Percentiles rank a stretch among this genome's conserved stretches.
Evolutionary conservation across 176 grass and related monocot species (phyloP).

Genomic region (Aegilops bicornis): DNA sequence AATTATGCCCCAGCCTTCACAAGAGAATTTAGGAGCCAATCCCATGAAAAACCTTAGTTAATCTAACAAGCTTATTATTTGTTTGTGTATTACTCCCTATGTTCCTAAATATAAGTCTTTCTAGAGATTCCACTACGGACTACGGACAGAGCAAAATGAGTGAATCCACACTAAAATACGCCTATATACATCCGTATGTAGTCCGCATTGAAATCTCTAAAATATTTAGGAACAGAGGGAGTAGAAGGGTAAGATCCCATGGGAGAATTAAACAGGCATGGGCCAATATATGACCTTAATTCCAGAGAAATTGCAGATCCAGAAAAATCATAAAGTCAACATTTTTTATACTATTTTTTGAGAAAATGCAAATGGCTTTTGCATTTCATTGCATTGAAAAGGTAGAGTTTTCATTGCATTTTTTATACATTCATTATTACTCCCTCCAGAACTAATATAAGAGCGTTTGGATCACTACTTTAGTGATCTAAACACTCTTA

Average conservation of each 20-base stretch:
- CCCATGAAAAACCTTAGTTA: not conserved
- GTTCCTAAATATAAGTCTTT: too few relatives aligned
- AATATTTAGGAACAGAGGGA: too few relatives aligned
- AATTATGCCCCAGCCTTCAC: not conserved
- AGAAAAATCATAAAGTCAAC: not conserved
- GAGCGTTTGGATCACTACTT: too few relatives aligned
- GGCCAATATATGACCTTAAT: not conserved
- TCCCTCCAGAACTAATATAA: too few relatives aligned
- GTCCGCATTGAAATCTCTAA: too few relatives aligned
- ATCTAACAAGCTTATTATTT: slow-evolving; percentile 13
- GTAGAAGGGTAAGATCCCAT: not conserved
- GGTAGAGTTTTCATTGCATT: not conserved
- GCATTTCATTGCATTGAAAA: too few relatives aligned
- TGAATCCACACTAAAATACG: too few relatives aligned
- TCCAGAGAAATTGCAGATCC: not conserved
- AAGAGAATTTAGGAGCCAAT: not conserved
- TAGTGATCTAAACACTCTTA: too few relatives aligned
- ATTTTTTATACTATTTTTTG: not conserved
- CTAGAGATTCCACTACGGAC: too few relatives aligned
- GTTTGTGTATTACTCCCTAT: not conserved
- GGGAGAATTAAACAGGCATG: not conserved
- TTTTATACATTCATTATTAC: not conserved
- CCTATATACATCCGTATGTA: too few relatives aligned
- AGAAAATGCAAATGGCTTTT: too few relatives aligned
- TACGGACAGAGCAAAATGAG: too few relatives aligned